Evolutionary conservation across 768 basidiomycete species (phyloP).

Genomic region (Naganishia friedmannii): DNA sequence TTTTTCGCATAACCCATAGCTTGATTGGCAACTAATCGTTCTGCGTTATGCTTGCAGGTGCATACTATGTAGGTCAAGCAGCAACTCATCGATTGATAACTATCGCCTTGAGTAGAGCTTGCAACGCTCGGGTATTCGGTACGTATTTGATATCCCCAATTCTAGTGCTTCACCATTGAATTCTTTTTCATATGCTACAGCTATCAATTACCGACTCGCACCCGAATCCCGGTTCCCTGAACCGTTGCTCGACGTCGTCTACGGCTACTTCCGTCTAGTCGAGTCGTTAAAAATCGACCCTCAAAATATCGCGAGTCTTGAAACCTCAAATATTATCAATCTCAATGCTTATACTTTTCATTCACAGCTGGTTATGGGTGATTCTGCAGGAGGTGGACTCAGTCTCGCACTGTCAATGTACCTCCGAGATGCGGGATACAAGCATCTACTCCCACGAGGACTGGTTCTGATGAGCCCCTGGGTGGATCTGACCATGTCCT

Average conservation of each 20-base stretch:
- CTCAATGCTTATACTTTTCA: background rate
- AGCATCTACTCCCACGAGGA: constrained; percentile 65
- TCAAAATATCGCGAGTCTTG: constrained; percentile 71
- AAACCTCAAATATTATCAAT: background rate
- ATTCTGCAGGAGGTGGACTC: constrained; percentile 90
- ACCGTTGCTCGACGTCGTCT: constrained; percentile 78
- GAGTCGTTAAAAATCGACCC: constrained; percentile 78
- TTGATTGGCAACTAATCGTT: background rate
- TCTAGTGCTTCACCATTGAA: background rate
- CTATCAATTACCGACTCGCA: constrained; percentile 90
- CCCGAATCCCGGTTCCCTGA: constrained; percentile 94
- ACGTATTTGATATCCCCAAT: constrained; percentile 52
- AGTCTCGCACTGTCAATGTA: constrained; percentile 85
- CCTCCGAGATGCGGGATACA: constrained; percentile 83
- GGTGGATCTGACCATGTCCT: constrained; percentile 97
- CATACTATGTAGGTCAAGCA: constrained; percentile 87
- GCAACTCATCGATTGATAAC: constrained; percentile 86
- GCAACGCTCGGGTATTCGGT: constrained; percentile 85
- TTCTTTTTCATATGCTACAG: constrained; percentile 54
- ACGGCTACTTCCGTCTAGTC: constrained; percentile 77
- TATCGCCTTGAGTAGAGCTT: constrained; percentile 82
- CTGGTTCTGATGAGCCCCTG: constrained; percentile 89
- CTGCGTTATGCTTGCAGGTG: constrained; percentile 58
- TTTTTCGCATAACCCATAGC: background rate
- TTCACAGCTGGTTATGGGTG: constrained; percentile 59